These are phyloP conservation scores for Cadophora malorum DNA, from an alignment of 2,329 filamentous ascomycete genomes.

Conservation along the genomic window DNA sequence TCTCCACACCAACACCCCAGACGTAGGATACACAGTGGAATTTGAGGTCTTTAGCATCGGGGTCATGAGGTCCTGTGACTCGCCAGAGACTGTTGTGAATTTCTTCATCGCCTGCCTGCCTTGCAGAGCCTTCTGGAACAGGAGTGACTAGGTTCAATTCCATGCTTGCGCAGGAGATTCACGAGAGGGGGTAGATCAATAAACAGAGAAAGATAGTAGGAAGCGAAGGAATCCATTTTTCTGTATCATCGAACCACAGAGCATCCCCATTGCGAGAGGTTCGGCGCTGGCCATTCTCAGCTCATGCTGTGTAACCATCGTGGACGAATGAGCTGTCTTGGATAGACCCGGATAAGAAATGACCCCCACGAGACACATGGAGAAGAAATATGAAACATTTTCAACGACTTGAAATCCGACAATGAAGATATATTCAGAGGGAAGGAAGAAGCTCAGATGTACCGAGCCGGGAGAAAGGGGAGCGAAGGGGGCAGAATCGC, in stretches of 20 bases:
- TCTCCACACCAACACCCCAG: conserved; percentile 29
- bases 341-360: too few species aligned
- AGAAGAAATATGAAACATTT: not conserved
- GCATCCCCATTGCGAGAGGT: not conserved
- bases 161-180: not conserved
- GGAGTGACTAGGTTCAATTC: conserved; percentile 23
- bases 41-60: conserved; percentile 16
- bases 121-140: conserved; percentile 10
- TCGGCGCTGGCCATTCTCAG: conserved; percentile 10
- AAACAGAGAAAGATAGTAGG: not conserved
- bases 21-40: conserved; percentile 36
- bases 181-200: too few species aligned
- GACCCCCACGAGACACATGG: not conserved
- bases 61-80: conserved; percentile 25
- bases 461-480: not conserved
- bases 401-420: not conserved
- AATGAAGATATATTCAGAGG: not conserved
- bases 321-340: not conserved
- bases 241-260: not conserved
- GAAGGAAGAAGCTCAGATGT: not conserved
- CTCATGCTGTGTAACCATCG: conserved; percentile 14
- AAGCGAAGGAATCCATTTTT: not conserved
- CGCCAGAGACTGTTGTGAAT: conserved; percentile 31
- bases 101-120: conserved; percentile 31
- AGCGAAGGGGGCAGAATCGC: not conserved